phyloP scores from a whole-genome alignment of 2,329 filamentous ascomycete species.

The Graphium sp. region DNA sequence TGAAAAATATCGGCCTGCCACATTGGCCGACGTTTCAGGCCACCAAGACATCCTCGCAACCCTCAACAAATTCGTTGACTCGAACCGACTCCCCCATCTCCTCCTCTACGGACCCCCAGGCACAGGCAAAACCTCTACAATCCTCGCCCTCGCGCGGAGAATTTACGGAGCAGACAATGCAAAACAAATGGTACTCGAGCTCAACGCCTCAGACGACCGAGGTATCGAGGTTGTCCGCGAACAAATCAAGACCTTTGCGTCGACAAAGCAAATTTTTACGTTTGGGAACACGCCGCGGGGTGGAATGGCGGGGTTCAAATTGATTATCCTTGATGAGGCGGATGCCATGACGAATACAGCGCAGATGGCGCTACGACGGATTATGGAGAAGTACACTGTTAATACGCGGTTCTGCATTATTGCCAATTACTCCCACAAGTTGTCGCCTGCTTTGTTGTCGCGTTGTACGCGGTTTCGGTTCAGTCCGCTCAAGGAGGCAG shows the following conservation, averaged over 20 bases:
- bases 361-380: constrained; percentile 89
- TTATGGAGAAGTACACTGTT: constrained; percentile 98
- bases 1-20: constrained; percentile 87
- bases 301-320: constrained; percentile 60
- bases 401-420: constrained; percentile 98
- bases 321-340: constrained; percentile 97
- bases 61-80: constrained; percentile 93
- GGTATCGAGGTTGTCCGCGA: constrained; percentile 96
- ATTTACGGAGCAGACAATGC: constrained; percentile 89
- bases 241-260: constrained; percentile 98
- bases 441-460: constrained; percentile 81
- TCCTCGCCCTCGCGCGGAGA: constrained; percentile 77
- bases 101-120: constrained; percentile 93
- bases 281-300: constrained; percentile 28
- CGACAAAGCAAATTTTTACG: constrained; percentile 90
- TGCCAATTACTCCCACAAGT: constrained; percentile 96
- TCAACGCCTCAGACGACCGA: constrained; percentile 93
- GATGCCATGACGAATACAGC: constrained; percentile 99
- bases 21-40: constrained; percentile 81
- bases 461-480: constrained; percentile 92
- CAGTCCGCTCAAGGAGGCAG: constrained; percentile 74
- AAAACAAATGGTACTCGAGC: constrained; percentile 95
- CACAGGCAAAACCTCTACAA: constrained; percentile 94
- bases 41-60: constrained; percentile 95
- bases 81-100: constrained; percentile 86